Percentiles rank a stretch among this genome's conserved stretches.
phyloP scores from a whole-genome alignment of 1,284 basidiomycete species.

The Hortiboletus rubellus region DNA sequence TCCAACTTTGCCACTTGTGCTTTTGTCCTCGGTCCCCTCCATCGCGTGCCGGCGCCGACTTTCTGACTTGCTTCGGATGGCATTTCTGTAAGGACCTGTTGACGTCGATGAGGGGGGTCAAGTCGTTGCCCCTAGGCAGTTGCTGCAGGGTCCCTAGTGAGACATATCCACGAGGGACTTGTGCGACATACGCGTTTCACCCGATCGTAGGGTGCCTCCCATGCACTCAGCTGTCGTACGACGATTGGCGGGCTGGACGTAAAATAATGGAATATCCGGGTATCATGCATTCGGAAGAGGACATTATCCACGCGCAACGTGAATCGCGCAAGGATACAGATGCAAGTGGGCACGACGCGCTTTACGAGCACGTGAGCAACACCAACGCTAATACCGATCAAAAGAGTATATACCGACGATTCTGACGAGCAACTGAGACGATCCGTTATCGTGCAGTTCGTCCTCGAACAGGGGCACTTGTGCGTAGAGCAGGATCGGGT shows the following conservation, averaged over 20 bases:
- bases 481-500: slow-evolving; percentile 94
- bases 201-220: slow-evolving; percentile 85
- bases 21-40: slow-evolving; percentile 70
- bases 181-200: slow-evolving; percentile 67
- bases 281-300: slow-evolving; percentile 87
- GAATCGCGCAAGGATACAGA: slow-evolving; percentile 90
- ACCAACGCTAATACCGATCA: not conserved
- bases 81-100: slow-evolving; percentile 69
- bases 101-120: slow-evolving; percentile 87
- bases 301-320: slow-evolving; percentile 96
- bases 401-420: slow-evolving; percentile 60
- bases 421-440: slow-evolving; percentile 77
- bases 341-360: slow-evolving; percentile 97
- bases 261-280: slow-evolving; percentile 89
- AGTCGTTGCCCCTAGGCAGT: slow-evolving; percentile 79
- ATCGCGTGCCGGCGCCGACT: slow-evolving; percentile 67
- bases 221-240: slow-evolving; percentile 83
- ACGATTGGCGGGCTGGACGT: slow-evolving; percentile 56
- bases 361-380: slow-evolving; percentile 35
- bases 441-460: slow-evolving; percentile 93
- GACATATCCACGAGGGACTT: not conserved
- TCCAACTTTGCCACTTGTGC: slow-evolving; percentile 40
- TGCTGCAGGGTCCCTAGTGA: slow-evolving; percentile 45
- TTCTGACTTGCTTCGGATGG: slow-evolving; percentile 58
- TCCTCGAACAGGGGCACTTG: slow-evolving; percentile 93